A percentile compares a stretch with the other conserved stretches of the same genome.
These are phyloP conservation scores for Funneliformis mosseae DNA, from an alignment of 192 early-diverging fungal species.

Conservation along the genomic window DNA sequence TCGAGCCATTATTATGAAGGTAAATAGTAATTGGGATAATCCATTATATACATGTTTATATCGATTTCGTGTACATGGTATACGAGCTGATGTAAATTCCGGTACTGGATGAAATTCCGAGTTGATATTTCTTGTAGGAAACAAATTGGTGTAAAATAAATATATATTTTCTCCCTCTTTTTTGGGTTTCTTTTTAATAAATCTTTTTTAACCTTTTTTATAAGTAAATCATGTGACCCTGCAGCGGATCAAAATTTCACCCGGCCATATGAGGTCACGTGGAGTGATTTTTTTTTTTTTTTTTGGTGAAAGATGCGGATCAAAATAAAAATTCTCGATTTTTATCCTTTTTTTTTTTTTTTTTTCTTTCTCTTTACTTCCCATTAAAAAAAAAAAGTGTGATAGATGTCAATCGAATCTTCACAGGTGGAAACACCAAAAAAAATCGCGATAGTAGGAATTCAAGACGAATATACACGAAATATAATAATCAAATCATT, in stretches of 20 bases:
- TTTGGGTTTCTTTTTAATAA: neutral
- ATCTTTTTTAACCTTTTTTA: neutral
- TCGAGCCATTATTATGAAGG: constrained; percentile 55
- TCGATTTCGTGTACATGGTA: constrained; percentile 64
- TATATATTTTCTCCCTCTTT: too few relatives aligned
- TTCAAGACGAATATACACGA: neutral
- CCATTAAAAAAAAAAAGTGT: too few relatives aligned
- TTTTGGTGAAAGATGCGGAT: too few relatives aligned
- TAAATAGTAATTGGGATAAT: constrained; percentile 75
- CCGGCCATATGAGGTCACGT: too few relatives aligned
- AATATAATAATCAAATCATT: neutral
- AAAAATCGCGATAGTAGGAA: neutral
- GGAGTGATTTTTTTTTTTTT: too few relatives aligned
- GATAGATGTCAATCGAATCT: neutral
- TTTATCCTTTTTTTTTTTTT: neutral
- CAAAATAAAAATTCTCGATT: too few relatives aligned
- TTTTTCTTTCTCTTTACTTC: neutral
- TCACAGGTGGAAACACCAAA: neutral
- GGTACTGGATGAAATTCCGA: neutral
- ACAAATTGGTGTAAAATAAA: neutral
- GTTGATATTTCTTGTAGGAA: neutral
- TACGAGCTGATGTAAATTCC: neutral
- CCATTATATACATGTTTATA: constrained; percentile 74
- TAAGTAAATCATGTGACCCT: neutral
- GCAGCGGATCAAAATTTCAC: too few relatives aligned